Percentiles rank a stretch among this genome's conserved stretches.
Evolutionary conservation across 1,139 yeast species (phyloP).

Genomic region (Kodamaea derodonti): DNA sequence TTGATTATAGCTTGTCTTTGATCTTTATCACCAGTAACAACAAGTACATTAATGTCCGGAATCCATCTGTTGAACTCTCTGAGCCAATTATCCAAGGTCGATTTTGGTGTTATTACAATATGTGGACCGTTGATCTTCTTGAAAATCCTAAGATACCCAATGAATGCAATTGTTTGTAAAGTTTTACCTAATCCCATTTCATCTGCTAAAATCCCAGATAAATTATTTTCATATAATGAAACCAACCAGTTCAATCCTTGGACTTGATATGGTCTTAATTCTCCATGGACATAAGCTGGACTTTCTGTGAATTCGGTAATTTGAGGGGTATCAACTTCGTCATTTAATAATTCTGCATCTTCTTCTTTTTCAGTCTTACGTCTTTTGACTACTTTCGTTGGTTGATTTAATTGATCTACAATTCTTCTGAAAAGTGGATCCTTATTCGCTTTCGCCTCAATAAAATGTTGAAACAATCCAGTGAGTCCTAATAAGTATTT

Average conservation of each 20-base stretch:
- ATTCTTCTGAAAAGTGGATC: constrained; percentile 55
- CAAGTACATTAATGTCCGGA: constrained; percentile 66
- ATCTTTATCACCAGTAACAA: constrained; percentile 72
- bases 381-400: constrained; percentile 26
- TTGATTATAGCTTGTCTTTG: constrained; percentile 52
- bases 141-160: constrained; percentile 65
- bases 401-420: constrained; percentile 33
- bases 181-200: constrained; percentile 99
- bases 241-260: constrained; percentile 94
- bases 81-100: constrained; percentile 77
- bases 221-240: constrained; percentile 73
- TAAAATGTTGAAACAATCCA: constrained; percentile 64
- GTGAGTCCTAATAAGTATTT: constrained; percentile 65
- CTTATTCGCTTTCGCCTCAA: constrained; percentile 60
- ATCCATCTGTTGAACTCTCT: constrained; percentile 78
- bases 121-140: constrained; percentile 67
- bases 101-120: constrained; percentile 71
- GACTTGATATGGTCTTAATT: constrained; percentile 75
- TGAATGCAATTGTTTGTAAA: constrained; percentile 82
- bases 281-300: constrained; percentile 63
- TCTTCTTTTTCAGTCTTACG: constrained; percentile 69
- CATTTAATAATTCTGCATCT: constrained; percentile 61
- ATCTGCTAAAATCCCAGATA: constrained; percentile 92
- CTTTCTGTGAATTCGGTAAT: constrained; percentile 60
- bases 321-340: constrained; percentile 42